Percentiles rank a stretch among this genome's conserved stretches.
phyloP scores from a whole-genome alignment of 2,329 filamentous ascomycete genomes.

The Fusarium sp. region DNA sequence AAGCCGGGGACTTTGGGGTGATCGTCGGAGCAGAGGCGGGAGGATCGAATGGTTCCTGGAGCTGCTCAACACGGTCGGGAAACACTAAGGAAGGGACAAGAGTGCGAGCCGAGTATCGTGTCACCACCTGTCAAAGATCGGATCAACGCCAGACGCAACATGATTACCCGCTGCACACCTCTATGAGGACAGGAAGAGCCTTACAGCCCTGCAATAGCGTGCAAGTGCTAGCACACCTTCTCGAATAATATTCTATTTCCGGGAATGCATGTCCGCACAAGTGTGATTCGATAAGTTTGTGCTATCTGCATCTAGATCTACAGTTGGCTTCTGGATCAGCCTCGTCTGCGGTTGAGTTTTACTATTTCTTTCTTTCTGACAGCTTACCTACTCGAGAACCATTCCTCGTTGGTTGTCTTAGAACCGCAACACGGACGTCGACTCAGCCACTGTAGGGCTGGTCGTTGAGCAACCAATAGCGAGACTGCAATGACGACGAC shows the following conservation, averaged over 20 bases:
- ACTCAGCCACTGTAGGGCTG: constrained; percentile 36
- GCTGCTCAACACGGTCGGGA: constrained; percentile 10
- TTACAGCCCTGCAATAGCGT: constrained; percentile 4
- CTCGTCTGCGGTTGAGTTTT: neutral
- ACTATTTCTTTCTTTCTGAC: neutral
- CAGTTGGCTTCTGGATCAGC: neutral
- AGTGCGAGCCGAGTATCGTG: constrained; percentile 11
- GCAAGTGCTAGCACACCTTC: neutral
- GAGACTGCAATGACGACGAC: neutral
- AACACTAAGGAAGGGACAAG: neutral
- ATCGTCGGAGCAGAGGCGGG: constrained; percentile 31
- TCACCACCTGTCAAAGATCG: constrained; percentile 15
- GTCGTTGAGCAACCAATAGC: constrained; percentile 12
- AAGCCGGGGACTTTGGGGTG: constrained; percentile 20
- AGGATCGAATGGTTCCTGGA: constrained; percentile 40
- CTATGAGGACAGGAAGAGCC: constrained; percentile 4
- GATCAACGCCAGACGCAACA: constrained; percentile 6
- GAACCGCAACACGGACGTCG: neutral
- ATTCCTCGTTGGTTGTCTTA: constrained; percentile 5
- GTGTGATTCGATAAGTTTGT: constrained; percentile 4
- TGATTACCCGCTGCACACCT: constrained; percentile 5
- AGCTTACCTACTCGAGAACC: neutral
- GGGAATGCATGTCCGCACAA: neutral
- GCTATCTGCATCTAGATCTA: constrained; percentile 5
- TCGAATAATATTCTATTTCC: neutral